Conservation (phyloP, 2,329 filamentous ascomycete species). For the Botrytis aclada region DNA sequence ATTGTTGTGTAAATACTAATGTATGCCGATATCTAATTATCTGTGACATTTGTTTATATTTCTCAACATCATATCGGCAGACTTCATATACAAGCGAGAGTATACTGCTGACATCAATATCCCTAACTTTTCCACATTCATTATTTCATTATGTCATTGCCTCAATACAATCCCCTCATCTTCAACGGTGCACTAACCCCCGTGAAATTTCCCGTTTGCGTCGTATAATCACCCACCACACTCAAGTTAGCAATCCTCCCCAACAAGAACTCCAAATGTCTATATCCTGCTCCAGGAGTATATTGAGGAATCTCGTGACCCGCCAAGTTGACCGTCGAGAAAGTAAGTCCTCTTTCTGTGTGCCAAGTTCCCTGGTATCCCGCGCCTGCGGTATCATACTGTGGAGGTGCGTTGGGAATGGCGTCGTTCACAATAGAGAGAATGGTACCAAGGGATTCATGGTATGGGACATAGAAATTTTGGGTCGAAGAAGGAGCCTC, state of each 20-base stretch:
- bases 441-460: constrained; percentile 54
- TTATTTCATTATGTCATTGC: not conserved
- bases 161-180: constrained; percentile 9
- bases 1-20: not conserved
- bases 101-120: not conserved
- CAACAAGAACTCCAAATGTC: constrained; percentile 60
- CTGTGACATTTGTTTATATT: not conserved
- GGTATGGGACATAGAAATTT: constrained; percentile 35
- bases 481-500: constrained; percentile 23
- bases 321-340: constrained; percentile 50
- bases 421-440: constrained; percentile 24
- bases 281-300: constrained; percentile 54
- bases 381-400: constrained; percentile 32
- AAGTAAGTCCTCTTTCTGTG: constrained; percentile 62
- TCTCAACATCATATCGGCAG: not conserved
- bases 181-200: constrained; percentile 23
- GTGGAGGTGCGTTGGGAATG: constrained; percentile 20
- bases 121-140: not conserved
- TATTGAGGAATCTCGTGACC: constrained; percentile 58
- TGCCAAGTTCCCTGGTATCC: constrained; percentile 49
- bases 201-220: constrained; percentile 31
- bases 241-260: constrained; percentile 52
- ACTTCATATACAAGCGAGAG: not conserved
- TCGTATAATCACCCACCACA: constrained; percentile 33
- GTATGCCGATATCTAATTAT: not conserved